phyloP scores from a whole-genome alignment of 441 rosid species.

The Bruguiera hainesii region DNA sequence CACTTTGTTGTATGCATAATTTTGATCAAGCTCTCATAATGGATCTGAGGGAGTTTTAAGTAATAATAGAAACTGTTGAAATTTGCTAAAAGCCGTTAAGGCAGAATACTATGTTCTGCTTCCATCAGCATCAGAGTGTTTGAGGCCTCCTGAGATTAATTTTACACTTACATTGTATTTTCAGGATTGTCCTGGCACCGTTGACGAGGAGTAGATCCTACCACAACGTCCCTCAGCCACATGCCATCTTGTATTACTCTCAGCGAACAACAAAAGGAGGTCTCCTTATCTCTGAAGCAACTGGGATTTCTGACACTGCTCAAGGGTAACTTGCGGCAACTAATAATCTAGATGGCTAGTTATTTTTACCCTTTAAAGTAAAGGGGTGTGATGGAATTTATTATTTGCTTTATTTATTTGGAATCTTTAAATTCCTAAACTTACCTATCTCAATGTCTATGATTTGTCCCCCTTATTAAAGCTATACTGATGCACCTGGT shows the following conservation, averaged over 20 bases:
- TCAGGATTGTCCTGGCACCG: neutral
- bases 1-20: too few species aligned
- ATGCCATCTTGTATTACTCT: constrained; percentile 11
- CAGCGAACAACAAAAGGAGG: constrained; percentile 22
- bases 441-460: neutral
- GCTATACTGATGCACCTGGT: constrained; percentile 41
- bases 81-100: too few species aligned
- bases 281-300: constrained; percentile 28
- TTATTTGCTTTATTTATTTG: neutral
- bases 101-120: too few species aligned
- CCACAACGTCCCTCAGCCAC: neutral
- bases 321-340: constrained; percentile 16
- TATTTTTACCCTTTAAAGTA: neutral
- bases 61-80: neutral
- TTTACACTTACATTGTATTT: neutral
- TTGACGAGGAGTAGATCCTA: neutral
- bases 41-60: too few species aligned
- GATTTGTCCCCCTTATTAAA: neutral
- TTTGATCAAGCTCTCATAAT: too few species aligned
- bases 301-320: constrained; percentile 29
- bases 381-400: neutral
- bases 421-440: neutral
- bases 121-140: neutral
- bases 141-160: neutral
- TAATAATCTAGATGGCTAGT: neutral